phyloP scores from a whole-genome alignment of 225 moss, liverwort and hornwort genomes.

The Pseudoscleropodium purum region DNA sequence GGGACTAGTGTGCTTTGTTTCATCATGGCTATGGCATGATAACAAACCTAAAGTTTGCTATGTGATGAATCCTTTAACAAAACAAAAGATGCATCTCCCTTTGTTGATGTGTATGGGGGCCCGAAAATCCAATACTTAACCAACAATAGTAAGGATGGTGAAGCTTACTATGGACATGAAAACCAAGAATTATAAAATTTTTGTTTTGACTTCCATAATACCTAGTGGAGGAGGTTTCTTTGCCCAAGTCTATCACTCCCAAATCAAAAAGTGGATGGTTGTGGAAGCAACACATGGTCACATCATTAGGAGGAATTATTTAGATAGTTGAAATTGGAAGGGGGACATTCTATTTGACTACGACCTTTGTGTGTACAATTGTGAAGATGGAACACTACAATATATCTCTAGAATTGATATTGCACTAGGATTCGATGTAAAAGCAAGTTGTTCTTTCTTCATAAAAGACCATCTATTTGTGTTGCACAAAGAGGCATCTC shows the following conservation, averaged over 20 bases:
- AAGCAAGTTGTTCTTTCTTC: fast-evolving
- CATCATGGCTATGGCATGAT: fast-evolving
- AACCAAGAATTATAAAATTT: background rate
- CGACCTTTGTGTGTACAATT: fast-evolving
- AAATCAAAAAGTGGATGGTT: background rate
- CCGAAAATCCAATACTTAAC: too few species aligned
- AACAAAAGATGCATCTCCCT: background rate
- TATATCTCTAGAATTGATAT: fast-evolving
- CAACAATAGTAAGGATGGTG: too few species aligned
- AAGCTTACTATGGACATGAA: too few species aligned
- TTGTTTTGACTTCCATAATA: background rate
- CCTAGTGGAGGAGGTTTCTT: background rate
- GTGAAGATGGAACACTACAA: background rate
- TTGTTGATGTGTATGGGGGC: too few species aligned
- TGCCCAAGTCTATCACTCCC: background rate
- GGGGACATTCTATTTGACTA: fast-evolving
- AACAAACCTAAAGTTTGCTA: too few species aligned
- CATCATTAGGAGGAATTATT: background rate
- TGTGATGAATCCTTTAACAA: background rate
- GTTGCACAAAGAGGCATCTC: background rate
- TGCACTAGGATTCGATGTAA: fast-evolving
- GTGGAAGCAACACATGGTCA: background rate
- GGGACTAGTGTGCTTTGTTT: too few species aligned
- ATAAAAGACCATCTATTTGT: background rate
- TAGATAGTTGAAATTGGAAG: fast-evolving